Evolutionary conservation across 2,329 filamentous ascomycete species (phyloP).

Genomic region (Beauveria caledonica): DNA sequence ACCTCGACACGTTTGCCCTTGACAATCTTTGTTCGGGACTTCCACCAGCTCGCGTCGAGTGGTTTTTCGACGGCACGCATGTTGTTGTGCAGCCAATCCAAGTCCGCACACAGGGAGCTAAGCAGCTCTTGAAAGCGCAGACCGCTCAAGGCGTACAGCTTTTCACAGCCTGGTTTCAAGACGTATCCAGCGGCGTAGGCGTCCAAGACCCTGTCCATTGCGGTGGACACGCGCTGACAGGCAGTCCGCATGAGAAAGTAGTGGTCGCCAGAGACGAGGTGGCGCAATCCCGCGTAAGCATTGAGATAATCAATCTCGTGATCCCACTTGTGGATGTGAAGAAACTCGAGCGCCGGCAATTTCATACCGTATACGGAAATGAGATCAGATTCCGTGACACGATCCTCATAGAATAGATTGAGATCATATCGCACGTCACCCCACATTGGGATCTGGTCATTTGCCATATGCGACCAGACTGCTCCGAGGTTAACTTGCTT

Average conservation of each 20-base stretch:
- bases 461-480: too few relatives aligned
- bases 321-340: conserved; percentile 9
- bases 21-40: background rate
- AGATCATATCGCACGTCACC: background rate
- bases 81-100: rapidly evolving
- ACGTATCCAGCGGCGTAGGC: background rate
- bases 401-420: background rate
- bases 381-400: conserved; percentile 10
- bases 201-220: conserved; percentile 9
- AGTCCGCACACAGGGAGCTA: background rate
- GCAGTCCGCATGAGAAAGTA: conserved; percentile 11
- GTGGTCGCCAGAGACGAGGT: background rate
- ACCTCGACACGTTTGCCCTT: background rate
- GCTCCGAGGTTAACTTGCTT: too few relatives aligned
- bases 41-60: background rate
- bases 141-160: background rate
- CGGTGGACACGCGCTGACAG: conserved; percentile 12
- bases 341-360: background rate
- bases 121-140: conserved; percentile 1
- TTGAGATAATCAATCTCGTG: conserved; percentile 15
- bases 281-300: conserved; percentile 15
- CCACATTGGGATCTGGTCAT: background rate
- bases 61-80: background rate
- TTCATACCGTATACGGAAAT: conserved; percentile 14
- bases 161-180: background rate